phyloP scores from a whole-genome alignment of 257 asterid genomes.

The Nicotiana tomentosiformis region DNA sequence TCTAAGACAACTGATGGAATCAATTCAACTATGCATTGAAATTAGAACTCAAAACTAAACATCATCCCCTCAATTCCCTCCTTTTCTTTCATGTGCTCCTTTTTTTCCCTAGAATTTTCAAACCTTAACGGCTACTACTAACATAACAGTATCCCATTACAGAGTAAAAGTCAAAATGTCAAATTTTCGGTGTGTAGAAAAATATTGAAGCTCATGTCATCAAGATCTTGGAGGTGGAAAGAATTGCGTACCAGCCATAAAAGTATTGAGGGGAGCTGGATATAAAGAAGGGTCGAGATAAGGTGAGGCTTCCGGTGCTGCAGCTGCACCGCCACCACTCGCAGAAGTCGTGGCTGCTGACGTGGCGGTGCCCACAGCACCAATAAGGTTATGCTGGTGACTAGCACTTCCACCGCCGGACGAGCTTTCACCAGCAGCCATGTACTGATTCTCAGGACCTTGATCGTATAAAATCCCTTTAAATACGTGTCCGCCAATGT shows the following conservation, averaged over 20 bases:
- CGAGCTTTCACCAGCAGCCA: conserved; percentile 57
- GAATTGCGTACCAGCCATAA: conserved; percentile 94
- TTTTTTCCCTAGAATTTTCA: neutral
- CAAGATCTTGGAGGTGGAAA: conserved; percentile 92
- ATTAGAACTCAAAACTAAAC: conserved; percentile 24
- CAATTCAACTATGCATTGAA: conserved; percentile 20
- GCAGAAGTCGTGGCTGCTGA: conserved; percentile 27
- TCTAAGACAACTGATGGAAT: neutral
- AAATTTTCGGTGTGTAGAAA: neutral
- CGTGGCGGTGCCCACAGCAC: conserved; percentile 29
- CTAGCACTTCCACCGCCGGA: conserved; percentile 79
- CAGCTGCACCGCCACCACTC: conserved; percentile 17
- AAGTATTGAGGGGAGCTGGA: conserved; percentile 65
- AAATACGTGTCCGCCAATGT: conserved; percentile 81
- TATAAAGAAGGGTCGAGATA: conserved; percentile 53
- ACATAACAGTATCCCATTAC: neutral
- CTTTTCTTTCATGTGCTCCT: neutral
- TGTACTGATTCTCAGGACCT: conserved; percentile 68
- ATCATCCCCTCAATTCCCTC: conserved; percentile 24
- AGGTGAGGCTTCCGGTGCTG: conserved; percentile 16
- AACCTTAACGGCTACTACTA: neutral
- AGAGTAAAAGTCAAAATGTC: neutral
- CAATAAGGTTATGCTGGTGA: conserved; percentile 51
- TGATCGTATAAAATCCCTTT: conserved; percentile 89
- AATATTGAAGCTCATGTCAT: conserved; percentile 12